Evolutionary conservation across 106 monocot genomes (phyloP), one percentile per base, ranked within the genome.

Genomic region (Iris macrosiphon): DNA sequence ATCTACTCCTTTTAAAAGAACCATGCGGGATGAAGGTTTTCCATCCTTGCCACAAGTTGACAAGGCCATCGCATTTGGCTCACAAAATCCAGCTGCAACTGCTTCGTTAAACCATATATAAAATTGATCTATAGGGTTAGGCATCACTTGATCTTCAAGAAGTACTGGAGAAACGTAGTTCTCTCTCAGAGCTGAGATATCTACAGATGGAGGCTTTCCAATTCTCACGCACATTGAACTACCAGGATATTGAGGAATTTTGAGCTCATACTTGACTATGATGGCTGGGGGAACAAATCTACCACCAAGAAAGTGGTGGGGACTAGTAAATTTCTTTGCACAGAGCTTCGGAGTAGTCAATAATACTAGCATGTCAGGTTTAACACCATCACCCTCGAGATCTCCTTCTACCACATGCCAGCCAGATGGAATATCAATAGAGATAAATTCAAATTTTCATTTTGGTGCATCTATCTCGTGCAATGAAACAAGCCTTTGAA

Each of bases 331-430:
- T 57, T 80, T 86, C 77, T 76, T 85, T 21, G 95, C 95, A 67
- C 89, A 85, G 33, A 89, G 76, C 74, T 96, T 96, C 66, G 95
- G 95, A 62, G 89, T 85, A 58, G 95, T 96, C 50, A 96, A 67
- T 75, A 89, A 96, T 43, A 96, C 95, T 82, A 96, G 72, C 95
- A 96, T 96, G 64, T 96, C 78, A 66, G 95, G 89, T 65, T 77
- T 86, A 65, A 90, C 72, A 6, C 95, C 89, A 59, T 63, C 74
- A 26, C 84, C 77, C 61, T 52, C 48, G 16, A 75, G 34, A 57
- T 90, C 85, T 70, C 95, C 95, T 67, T 82, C 76, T 75, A 89
- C 95, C 57, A 96, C 95, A 70, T 96, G 74, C 95, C 95, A 96
- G n/a, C 95, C 95, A 43, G 95, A 96, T 59, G 95, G 95, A 69